These are phyloP conservation scores for Colletotrichum sojae DNA, from an alignment of 2,329 filamentous ascomycete genomes.

Conservation along the genomic window DNA sequence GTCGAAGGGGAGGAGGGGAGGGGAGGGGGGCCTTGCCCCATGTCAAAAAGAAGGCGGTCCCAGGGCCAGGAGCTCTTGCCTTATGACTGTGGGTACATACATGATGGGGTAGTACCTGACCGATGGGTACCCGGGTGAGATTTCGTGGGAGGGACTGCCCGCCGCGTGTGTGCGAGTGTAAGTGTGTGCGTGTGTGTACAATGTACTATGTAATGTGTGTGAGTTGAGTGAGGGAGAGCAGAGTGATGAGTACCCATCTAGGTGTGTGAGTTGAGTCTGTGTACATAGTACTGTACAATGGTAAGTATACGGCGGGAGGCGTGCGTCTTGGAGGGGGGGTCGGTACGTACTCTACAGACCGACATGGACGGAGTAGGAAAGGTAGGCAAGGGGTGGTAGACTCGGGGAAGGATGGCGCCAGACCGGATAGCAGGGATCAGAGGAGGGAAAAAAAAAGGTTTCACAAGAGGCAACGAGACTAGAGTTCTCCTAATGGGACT, in stretches of 20 bases:
- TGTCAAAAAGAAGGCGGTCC: constrained; percentile 28
- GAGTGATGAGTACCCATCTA: background rate
- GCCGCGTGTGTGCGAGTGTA: background rate
- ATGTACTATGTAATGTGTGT: too few relatives aligned
- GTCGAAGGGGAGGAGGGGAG: constrained; percentile 8
- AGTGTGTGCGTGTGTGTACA: constrained; percentile 2
- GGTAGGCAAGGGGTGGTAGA: constrained; percentile 37
- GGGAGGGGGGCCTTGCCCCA: constrained; percentile 11
- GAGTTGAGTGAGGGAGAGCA: background rate
- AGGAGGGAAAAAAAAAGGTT: constrained; percentile 30
- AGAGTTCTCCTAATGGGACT: constrained; percentile 31
- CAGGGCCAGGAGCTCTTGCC: constrained; percentile 34
- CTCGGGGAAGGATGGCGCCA: constrained; percentile 41
- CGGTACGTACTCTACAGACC: constrained; percentile 35
- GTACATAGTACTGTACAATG: background rate
- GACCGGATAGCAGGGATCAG: constrained; percentile 37
- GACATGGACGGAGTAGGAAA: constrained; percentile 33
- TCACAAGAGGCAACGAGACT: constrained; percentile 42
- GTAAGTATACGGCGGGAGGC: background rate
- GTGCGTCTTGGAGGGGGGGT: background rate
- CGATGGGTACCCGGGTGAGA: constrained; percentile 25
- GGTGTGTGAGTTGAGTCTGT: background rate
- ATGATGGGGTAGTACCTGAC: constrained; percentile 19
- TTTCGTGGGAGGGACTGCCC: constrained; percentile 3
- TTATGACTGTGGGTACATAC: constrained; percentile 32